phyloP scores from a whole-genome alignment of 2,329 filamentous ascomycete species.

The Emergomyces africanus region DNA sequence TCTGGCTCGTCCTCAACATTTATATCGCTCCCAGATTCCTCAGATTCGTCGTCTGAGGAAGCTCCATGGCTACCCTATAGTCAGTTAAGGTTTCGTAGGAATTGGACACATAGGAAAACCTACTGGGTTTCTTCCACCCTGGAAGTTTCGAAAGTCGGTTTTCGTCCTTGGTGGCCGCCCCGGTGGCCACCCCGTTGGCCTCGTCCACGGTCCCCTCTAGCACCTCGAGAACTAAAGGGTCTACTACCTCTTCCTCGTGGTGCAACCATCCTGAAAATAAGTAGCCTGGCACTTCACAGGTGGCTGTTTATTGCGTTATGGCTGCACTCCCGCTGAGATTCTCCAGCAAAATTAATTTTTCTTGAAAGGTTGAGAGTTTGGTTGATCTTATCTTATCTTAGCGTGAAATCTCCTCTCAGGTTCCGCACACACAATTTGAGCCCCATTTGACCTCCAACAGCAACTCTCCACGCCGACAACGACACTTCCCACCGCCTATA shows the following conservation, averaged over 20 bases:
- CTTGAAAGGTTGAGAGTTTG: slow-evolving; percentile 4
- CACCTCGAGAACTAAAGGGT: slow-evolving; percentile 10
- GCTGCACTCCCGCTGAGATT: slow-evolving; percentile 1
- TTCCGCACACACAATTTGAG: slow-evolving; percentile 29
- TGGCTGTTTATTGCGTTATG: neutral
- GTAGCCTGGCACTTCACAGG: neutral
- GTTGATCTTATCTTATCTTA: slow-evolving; percentile 35
- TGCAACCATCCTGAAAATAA: slow-evolving; percentile 18
- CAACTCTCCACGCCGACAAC: slow-evolving; percentile 1
- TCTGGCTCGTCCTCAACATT: slow-evolving; percentile 6
- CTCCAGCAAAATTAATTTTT: slow-evolving; percentile 11
- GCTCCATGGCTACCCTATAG: neutral
- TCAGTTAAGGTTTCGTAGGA: neutral
- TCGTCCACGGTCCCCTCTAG: slow-evolving; percentile 22
- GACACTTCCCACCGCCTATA: neutral
- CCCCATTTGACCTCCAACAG: slow-evolving; percentile 16
- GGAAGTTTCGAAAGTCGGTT: neutral
- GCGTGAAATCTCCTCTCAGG: slow-evolving; percentile 30
- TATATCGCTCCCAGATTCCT: neutral
- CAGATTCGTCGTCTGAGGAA: neutral
- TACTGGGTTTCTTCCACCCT: slow-evolving; percentile 1
- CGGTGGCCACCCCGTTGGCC: slow-evolving; percentile 13
- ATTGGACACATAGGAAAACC: neutral
- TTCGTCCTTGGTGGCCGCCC: slow-evolving; percentile 7
- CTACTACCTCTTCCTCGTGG: slow-evolving; percentile 12